Evolutionary conservation across 2,329 filamentous ascomycete species (phyloP).

Genomic region (Neophaeococcomyces mojaviensis): DNA sequence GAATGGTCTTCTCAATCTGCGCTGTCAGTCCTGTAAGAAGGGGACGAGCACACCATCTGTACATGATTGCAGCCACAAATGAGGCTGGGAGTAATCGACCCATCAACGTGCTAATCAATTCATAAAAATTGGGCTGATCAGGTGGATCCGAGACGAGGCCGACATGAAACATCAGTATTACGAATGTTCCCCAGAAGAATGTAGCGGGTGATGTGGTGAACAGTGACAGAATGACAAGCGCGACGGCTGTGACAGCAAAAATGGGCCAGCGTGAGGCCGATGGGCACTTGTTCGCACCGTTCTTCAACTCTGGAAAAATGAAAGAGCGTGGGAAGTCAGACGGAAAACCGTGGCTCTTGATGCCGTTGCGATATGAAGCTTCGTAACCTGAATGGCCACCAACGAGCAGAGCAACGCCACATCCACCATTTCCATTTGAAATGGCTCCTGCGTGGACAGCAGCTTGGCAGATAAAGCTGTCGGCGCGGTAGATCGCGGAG

Average conservation of each 20-base stretch:
- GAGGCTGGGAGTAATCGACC: conserved; percentile 79
- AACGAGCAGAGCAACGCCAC: conserved; percentile 68
- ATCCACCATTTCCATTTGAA: conserved; percentile 64
- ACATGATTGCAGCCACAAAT: conserved; percentile 82
- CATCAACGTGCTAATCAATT: conserved; percentile 67
- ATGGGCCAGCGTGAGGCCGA: conserved; percentile 77
- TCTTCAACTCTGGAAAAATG: conserved; percentile 57
- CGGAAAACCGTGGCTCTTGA: conserved; percentile 69
- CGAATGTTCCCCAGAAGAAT: conserved; percentile 78
- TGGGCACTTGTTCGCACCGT: conserved; percentile 53
- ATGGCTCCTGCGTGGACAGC: conserved; percentile 79
- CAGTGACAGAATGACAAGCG: conserved; percentile 69
- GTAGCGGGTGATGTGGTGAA: conserved; percentile 71
- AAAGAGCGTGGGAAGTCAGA: conserved; percentile 87
- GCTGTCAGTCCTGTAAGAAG: conserved; percentile 66
- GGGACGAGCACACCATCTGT: conserved; percentile 69
- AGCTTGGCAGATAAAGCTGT: conserved; percentile 79
- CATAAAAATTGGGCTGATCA: conserved; percentile 56
- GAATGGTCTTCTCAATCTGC: conserved; percentile 79
- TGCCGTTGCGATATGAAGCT: conserved; percentile 61
- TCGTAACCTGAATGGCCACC: conserved; percentile 60
- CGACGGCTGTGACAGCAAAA: conserved; percentile 71
- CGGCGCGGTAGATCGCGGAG: conserved; percentile 68
- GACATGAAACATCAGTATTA: conserved; percentile 79
- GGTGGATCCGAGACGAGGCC: conserved; percentile 86